Conservation (phyloP, 176 grass and related monocot species). For the Phoenix roebelenii region DNA sequence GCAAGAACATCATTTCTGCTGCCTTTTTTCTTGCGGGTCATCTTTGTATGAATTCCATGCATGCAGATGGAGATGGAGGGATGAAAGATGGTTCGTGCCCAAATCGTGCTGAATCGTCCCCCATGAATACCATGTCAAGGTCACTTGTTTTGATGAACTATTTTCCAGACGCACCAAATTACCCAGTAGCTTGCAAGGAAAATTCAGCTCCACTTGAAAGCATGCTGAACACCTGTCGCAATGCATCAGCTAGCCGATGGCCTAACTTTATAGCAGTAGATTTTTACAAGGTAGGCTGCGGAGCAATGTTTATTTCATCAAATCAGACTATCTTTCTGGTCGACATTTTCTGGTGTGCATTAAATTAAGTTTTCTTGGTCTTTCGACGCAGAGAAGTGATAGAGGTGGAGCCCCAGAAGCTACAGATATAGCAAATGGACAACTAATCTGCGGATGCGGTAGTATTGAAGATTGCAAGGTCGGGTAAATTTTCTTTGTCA, state of each 20-base stretch:
- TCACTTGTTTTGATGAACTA: conserved; percentile 87
- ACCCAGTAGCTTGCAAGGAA: conserved; percentile 54
- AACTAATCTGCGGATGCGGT: conserved; percentile 51
- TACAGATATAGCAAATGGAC: conserved; percentile 60
- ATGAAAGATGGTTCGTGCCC: conserved; percentile 53
- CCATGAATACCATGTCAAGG: conserved; percentile 69
- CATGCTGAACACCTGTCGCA: conserved; percentile 51
- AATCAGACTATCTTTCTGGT: too few relatives aligned
- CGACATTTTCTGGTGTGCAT: not conserved
- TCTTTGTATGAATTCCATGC: not conserved
- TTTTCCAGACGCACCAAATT: conserved; percentile 46
- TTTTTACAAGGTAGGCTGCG: conserved; percentile 51
- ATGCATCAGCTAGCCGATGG: conserved; percentile 43
- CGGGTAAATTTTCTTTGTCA: not conserved
- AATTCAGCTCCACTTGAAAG: conserved; percentile 51
- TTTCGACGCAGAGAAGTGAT: conserved; percentile 52
- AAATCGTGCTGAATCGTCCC: conserved; percentile 57
- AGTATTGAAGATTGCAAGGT: conserved; percentile 54
- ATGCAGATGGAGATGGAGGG: conserved; percentile 70
- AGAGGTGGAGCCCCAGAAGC: conserved; percentile 54
- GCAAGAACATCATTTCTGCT: too few relatives aligned
- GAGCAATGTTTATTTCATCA: not conserved
- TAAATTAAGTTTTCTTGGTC: not conserved
- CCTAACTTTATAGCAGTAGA: conserved; percentile 88
- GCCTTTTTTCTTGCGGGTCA: not conserved